phyloP scores from a whole-genome alignment of 345 rosid species.

The Eucalyptus guilfoylei region DNA sequence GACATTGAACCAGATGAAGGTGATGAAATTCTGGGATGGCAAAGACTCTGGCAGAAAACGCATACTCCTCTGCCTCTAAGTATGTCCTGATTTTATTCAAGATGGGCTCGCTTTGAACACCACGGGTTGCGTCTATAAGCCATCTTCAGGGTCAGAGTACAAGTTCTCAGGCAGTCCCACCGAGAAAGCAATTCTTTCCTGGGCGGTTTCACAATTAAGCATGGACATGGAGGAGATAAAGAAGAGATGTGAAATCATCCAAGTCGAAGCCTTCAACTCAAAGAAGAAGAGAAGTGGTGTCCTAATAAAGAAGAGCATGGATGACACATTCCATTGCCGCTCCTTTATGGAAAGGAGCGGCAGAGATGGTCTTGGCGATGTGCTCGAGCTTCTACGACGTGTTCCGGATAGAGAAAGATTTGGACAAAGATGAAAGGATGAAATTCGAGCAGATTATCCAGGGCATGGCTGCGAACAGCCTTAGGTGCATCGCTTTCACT shows the following conservation, averaged over 20 bases:
- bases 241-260: constrained; percentile 10
- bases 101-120: constrained; percentile 66
- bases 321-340: constrained; percentile 15
- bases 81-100: constrained; percentile 22
- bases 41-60: constrained; percentile 4
- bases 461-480: constrained; percentile 51
- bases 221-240: constrained; percentile 28
- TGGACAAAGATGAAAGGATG: constrained; percentile 12
- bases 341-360: constrained; percentile 87
- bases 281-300: constrained; percentile 5
- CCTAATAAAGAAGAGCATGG: constrained; percentile 13
- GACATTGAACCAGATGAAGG: constrained; percentile 59
- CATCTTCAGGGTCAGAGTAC: constrained; percentile 5
- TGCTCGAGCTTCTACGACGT: constrained; percentile 46
- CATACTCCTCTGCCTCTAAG: constrained; percentile 13
- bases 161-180: constrained; percentile 56
- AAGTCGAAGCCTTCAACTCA: too few relatives aligned
- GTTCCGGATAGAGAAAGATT: constrained; percentile 10
- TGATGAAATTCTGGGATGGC: constrained; percentile 51
- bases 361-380: constrained; percentile 62
- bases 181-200: constrained; percentile 60
- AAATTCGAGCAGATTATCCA: constrained; percentile 31
- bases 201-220: constrained; percentile 37
- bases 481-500: constrained; percentile 67
- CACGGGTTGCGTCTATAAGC: constrained; percentile 35